Evolutionary conservation across 2,329 filamentous ascomycete genomes (phyloP).

Genomic region (Coniochaeta hoffmannii): DNA sequence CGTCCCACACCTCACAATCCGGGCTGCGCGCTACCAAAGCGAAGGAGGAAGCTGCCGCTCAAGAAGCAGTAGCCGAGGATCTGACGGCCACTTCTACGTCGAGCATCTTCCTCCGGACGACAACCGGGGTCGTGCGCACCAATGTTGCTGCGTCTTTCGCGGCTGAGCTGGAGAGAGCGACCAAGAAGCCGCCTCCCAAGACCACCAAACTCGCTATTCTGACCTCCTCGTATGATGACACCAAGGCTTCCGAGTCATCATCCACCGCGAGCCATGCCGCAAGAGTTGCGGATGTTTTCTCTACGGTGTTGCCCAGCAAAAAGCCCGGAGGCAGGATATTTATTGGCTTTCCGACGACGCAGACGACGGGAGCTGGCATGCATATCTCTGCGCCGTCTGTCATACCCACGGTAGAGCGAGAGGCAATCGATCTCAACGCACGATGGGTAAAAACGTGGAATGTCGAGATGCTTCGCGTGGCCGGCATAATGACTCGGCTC

Average conservation of each 20-base stretch:
- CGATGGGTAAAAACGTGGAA: conserved; percentile 96
- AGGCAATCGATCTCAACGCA: conserved; percentile 94
- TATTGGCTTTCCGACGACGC: conserved; percentile 94
- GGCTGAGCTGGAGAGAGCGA: conserved; percentile 84
- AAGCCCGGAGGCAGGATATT: conserved; percentile 80
- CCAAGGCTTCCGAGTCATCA: conserved; percentile 55
- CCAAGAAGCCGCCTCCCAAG: conserved; percentile 93
- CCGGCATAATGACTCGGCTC: conserved; percentile 82
- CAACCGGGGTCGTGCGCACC: conserved; percentile 74
- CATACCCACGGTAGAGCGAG: conserved; percentile 93
- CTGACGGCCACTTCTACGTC: conserved; percentile 63
- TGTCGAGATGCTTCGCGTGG: conserved; percentile 80
- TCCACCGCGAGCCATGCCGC: conserved; percentile 35
- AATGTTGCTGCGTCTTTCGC: conserved; percentile 66
- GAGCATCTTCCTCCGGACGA: conserved; percentile 83
- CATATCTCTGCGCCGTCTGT: conserved; percentile 94
- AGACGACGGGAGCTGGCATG: conserved; percentile 88
- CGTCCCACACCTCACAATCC: conserved; percentile 44
- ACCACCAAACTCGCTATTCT: conserved; percentile 78
- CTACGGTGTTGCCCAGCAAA: conserved; percentile 81
- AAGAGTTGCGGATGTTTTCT: conserved; percentile 71
- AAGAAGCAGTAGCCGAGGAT: conserved; percentile 61
- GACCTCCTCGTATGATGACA: conserved; percentile 84
- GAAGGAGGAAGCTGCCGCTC: conserved; percentile 54
- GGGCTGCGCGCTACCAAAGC: conserved; percentile 46